phyloP scores from a whole-genome alignment of 2,329 filamentous ascomycete species.

The Aureobasidium zeae region DNA sequence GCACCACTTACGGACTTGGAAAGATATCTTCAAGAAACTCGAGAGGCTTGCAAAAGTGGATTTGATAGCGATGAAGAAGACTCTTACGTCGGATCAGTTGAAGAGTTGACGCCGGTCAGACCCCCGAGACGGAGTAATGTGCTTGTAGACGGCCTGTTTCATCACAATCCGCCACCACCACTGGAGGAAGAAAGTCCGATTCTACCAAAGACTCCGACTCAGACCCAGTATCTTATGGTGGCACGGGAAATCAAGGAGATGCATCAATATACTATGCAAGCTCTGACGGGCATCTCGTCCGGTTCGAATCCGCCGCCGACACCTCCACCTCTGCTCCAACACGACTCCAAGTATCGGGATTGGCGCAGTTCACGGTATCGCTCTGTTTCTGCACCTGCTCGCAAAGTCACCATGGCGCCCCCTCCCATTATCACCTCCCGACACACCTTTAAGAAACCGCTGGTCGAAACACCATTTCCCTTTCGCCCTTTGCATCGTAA shows the following conservation, averaged over 20 bases:
- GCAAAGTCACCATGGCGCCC: slow-evolving; percentile 27
- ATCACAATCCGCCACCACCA: not conserved
- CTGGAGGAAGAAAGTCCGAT: slow-evolving; percentile 17
- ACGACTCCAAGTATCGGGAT: slow-evolving; percentile 7
- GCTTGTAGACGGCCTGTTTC: slow-evolving; percentile 4
- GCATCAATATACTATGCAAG: slow-evolving; percentile 27
- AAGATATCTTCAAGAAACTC: slow-evolving; percentile 7
- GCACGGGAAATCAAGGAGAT: slow-evolving; percentile 25
- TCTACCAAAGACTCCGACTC: slow-evolving; percentile 7
- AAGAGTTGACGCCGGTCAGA: slow-evolving; percentile 14
- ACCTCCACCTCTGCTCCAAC: slow-evolving; percentile 6
- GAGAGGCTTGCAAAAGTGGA: slow-evolving; percentile 6
- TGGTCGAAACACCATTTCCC: slow-evolving; percentile 28
- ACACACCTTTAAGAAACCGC: slow-evolving; percentile 5
- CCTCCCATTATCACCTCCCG: slow-evolving; percentile 27
- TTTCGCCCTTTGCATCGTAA: slow-evolving; percentile 21
- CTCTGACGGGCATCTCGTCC: slow-evolving; percentile 22
- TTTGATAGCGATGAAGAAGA: slow-evolving; percentile 11
- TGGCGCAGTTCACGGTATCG: slow-evolving; percentile 13
- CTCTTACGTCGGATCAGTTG: slow-evolving; percentile 13
- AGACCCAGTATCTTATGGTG: slow-evolving; percentile 14
- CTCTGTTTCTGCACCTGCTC: slow-evolving; percentile 17
- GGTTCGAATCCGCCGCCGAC: slow-evolving; percentile 1
- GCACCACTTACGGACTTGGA: slow-evolving; percentile 11
- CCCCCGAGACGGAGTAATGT: slow-evolving; percentile 5